Evolutionary conservation across 441 rosid species (phyloP).

Genomic region (Croton setiger): DNA sequence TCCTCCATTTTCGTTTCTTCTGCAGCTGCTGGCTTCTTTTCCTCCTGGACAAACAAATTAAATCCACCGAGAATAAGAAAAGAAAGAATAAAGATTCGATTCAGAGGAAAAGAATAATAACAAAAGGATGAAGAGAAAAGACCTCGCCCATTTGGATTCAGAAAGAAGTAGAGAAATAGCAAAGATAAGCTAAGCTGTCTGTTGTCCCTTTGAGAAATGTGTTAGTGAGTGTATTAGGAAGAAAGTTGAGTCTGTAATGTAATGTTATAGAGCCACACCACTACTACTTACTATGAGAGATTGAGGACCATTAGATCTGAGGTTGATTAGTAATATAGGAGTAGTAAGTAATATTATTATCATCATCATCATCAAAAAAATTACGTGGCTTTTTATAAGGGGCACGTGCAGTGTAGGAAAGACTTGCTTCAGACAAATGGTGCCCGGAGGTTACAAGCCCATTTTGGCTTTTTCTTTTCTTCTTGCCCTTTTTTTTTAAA

Average conservation of each 20-base stretch:
- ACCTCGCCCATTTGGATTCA: conserved; percentile 62
- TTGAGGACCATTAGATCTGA: conserved; percentile 32
- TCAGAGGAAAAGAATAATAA: no score
- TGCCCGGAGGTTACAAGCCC: conserved; percentile 25
- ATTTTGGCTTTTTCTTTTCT: not conserved
- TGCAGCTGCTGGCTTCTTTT: conserved; percentile 46
- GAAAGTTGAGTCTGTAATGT: not conserved
- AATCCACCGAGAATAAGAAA: not conserved
- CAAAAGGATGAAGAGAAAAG: not conserved
- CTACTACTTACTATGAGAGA: no score
- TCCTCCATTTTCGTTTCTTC: conserved; percentile 31
- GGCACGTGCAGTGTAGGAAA: conserved; percentile 38
- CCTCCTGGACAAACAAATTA: conserved; percentile 41
- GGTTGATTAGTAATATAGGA: not conserved
- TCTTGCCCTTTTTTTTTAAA: not conserved
- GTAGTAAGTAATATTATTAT: conserved; percentile 2
- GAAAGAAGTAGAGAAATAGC: conserved; percentile 20
- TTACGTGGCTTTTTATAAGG: conserved; percentile 41
- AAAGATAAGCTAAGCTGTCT: conserved; percentile 18
- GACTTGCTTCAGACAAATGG: conserved; percentile 28
- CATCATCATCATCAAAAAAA: conserved; percentile 3
- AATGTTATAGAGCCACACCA: not conserved
- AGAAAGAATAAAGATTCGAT: not conserved
- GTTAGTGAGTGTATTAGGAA: no score
- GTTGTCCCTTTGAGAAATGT: conserved; percentile 16